Percentiles rank a stretch among this genome's conserved stretches.
Evolutionary conservation across 371 early-diverging fungal genomes (phyloP).

Genomic region (Apophysomyces trapeziformis): DNA sequence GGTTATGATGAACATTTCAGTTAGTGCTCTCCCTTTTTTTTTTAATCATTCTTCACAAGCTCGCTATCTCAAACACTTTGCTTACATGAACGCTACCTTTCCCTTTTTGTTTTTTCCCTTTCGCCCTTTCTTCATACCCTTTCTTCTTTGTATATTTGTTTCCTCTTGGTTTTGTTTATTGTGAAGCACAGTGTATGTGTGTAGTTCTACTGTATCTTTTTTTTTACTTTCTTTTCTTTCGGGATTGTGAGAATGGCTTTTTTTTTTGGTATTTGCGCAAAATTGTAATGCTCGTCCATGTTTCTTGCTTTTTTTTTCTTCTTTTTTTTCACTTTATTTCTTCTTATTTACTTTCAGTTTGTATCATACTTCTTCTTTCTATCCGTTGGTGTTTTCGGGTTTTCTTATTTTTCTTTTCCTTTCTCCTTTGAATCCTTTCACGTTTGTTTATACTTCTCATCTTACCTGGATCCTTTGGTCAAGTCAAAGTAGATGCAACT

Average conservation of each 20-base stretch:
- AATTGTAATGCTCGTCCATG: slow-evolving; percentile 10
- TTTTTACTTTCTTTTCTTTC: slow-evolving; percentile 1
- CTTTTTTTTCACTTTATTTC: background rate
- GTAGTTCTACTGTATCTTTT: slow-evolving; percentile 10
- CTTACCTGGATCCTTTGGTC: background rate
- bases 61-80: slow-evolving; percentile 16
- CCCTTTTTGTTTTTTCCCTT: slow-evolving; percentile 6
- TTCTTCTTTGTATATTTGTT: slow-evolving; percentile 9
- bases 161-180: slow-evolving; percentile 12
- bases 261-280: slow-evolving; percentile 11
- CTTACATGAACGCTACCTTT: slow-evolving; percentile 13
- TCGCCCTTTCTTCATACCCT: background rate
- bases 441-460: background rate
- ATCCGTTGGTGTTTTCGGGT: slow-evolving; percentile 1
- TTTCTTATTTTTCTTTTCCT: background rate
- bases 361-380: background rate
- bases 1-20: slow-evolving; percentile 10
- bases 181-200: slow-evolving; percentile 11
- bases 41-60: slow-evolving; percentile 14
- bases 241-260: slow-evolving; percentile 11
- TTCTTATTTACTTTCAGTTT: background rate
- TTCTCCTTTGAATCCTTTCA: background rate
- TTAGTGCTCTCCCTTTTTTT: slow-evolving; percentile 10
- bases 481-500: background rate
- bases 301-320: background rate